These are phyloP conservation scores for Serendipita indica DNA, from an alignment of 768 basidiomycete species.

Conservation along the genomic window DNA sequence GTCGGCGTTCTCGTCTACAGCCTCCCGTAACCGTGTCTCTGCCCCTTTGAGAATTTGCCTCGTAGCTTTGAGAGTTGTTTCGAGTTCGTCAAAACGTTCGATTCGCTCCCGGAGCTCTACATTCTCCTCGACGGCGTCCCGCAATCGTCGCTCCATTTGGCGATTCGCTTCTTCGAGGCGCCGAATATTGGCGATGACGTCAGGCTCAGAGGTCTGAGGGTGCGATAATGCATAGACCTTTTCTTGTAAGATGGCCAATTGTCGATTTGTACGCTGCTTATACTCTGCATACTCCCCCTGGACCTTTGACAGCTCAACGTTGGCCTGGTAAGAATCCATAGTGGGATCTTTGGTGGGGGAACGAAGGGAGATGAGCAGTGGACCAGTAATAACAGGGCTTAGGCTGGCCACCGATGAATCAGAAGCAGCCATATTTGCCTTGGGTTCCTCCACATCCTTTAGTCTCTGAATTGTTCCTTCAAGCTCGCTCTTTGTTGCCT, in stretches of 20 bases:
- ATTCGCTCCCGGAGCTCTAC: neutral
- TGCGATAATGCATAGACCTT: neutral
- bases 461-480: too few species aligned
- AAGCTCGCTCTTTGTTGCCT: too few species aligned
- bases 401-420: too few species aligned
- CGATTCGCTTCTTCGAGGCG: neutral
- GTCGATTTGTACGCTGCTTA: neutral
- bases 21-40: neutral
- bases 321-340: neutral
- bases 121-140: conserved; percentile 9
- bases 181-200: neutral
- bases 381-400: neutral
- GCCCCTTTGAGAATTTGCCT: neutral
- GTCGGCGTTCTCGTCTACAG: neutral
- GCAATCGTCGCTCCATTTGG: neutral
- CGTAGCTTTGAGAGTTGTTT: neutral
- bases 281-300: neutral
- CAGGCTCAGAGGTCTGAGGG: neutral
- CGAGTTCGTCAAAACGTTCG: neutral
- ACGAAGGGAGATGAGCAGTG: neutral
- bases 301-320: neutral
- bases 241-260: neutral
- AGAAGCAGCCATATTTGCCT: too few species aligned
- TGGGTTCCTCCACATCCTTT: too few species aligned
- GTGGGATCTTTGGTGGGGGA: neutral